Base-by-base conservation (phyloP, 371 early-diverging fungal genomes). In the Mucor mucedo region DNA sequence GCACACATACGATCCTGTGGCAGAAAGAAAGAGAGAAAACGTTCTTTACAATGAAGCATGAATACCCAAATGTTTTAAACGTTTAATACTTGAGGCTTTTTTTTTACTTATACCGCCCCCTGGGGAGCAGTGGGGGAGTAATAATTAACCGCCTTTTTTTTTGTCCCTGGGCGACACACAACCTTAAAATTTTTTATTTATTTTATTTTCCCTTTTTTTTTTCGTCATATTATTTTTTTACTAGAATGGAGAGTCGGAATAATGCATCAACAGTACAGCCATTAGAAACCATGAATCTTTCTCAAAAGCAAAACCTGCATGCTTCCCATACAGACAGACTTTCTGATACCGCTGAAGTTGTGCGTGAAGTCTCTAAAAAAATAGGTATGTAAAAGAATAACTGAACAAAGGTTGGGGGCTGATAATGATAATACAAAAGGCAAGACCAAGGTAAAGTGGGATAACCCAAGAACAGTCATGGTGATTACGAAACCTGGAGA, bases 401-500 rank as follows among this genome's bases (percentile, higher is more conserved):
- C 47, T 29, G 8, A 6, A 0, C 39, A 4, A 21, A 6, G 6
- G 27, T 29, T 55, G 3, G 4, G 35, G 8, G 8, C 21, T 28
- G 10, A 13, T 10, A 28, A 6, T 47, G 21, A 47, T 47, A 47
- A 7, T n/a, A 47, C 30, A 35, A 9, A n/a, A 81, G 82, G 82
- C 11, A 71, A 64, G 58, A 73, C 83, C 7, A 66, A 76, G 14
- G 70, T 83, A 16, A 77, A 84, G 60, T 89, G 90, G 90, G 92
- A 90, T 38, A 79, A 77, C 29, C 89, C 90, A 2, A 84, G 83
- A 55, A 86, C 87, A 4, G 87, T 91, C 21, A 88, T 97, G 89
- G 87, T 97, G 33, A 95, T 97, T 38, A 95, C 95, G 14, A 97
- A 97, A 70, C 88, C 93, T 16, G 89, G 91, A 47, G 97, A 97